Conservation (phyloP, 2,329 filamentous ascomycete species). For the Fusarium camptoceras region DNA sequence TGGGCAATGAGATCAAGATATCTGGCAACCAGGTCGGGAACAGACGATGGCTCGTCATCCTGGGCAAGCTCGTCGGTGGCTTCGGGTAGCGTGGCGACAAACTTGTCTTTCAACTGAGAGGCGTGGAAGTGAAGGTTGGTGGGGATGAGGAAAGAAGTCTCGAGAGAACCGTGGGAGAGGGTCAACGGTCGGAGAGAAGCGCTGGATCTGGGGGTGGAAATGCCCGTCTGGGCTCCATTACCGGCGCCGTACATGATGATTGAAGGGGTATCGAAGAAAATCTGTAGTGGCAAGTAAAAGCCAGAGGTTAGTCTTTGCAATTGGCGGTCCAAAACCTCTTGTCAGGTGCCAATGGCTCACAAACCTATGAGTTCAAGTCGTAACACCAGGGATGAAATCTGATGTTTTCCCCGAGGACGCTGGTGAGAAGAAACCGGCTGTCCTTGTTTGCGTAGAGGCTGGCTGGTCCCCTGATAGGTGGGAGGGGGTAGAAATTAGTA, state of each 20-base stretch:
- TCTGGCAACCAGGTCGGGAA: slow-evolving; percentile 89
- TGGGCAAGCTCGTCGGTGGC: slow-evolving; percentile 97
- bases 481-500: slow-evolving; percentile 47
- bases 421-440: slow-evolving; percentile 41
- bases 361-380: slow-evolving; percentile 51
- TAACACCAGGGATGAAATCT: slow-evolving; percentile 38
- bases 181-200: slow-evolving; percentile 92
- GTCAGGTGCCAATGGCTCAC: slow-evolving; percentile 25
- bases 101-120: slow-evolving; percentile 91
- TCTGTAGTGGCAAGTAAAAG: slow-evolving; percentile 34
- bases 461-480: slow-evolving; percentile 46
- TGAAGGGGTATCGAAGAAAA: slow-evolving; percentile 58
- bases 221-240: slow-evolving; percentile 91
- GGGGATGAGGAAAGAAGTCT: slow-evolving; percentile 94
- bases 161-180: slow-evolving; percentile 92
- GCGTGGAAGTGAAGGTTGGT: slow-evolving; percentile 97
- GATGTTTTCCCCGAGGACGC: slow-evolving; percentile 47
- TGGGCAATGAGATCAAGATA: slow-evolving; percentile 91
- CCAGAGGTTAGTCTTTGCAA: slow-evolving; percentile 32
- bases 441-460: slow-evolving; percentile 46
- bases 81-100: slow-evolving; percentile 84
- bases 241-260: slow-evolving; percentile 85
- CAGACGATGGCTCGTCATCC: slow-evolving; percentile 98
- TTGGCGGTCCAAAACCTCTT: not conserved
- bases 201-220: slow-evolving; percentile 94